Percentiles rank a stretch among this genome's conserved stretches.
phyloP scores from a whole-genome alignment of 2,329 filamentous ascomycete genomes.

The Cladosporium cucumerinum region DNA sequence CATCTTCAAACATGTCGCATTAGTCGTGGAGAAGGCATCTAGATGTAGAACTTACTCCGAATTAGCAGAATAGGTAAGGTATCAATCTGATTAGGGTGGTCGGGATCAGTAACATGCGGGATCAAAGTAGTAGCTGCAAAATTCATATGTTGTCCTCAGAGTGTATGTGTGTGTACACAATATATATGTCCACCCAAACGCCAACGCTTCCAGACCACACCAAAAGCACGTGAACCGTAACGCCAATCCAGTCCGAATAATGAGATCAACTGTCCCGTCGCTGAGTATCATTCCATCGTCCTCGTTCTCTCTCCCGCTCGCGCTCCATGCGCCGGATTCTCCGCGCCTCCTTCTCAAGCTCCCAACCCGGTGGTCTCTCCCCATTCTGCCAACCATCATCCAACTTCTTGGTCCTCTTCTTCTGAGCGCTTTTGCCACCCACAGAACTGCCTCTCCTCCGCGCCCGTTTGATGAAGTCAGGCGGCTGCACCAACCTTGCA shows the following conservation, averaged over 20 bases:
- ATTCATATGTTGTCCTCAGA: neutral
- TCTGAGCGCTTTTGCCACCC: neutral
- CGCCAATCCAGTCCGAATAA: neutral
- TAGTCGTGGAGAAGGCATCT: neutral
- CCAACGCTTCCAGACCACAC: neutral
- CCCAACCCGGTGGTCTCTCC: constrained; percentile 34
- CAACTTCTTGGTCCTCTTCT: constrained; percentile 25
- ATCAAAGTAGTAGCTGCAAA: neutral
- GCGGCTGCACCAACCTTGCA: constrained; percentile 28
- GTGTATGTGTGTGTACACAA: neutral
- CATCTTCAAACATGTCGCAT: neutral
- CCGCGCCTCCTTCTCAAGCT: constrained; percentile 31
- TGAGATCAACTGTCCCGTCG: neutral
- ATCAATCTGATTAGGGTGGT: no score
- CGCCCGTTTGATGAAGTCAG: constrained; percentile 12
- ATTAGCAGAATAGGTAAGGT: neutral
- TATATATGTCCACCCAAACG: neutral
- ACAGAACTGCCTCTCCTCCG: constrained; percentile 8
- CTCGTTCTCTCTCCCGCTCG: constrained; percentile 4
- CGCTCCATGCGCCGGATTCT: constrained; percentile 18
- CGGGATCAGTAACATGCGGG: no score
- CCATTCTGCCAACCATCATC: constrained; percentile 35
- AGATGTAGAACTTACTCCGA: neutral
- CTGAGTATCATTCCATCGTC: neutral
- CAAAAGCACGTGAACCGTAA: neutral